A percentile compares a stretch with the other conserved stretches of the same genome.
Conservation (phyloP, 768 basidiomycete species). For the Lactarius pseudohatsudake region DNA sequence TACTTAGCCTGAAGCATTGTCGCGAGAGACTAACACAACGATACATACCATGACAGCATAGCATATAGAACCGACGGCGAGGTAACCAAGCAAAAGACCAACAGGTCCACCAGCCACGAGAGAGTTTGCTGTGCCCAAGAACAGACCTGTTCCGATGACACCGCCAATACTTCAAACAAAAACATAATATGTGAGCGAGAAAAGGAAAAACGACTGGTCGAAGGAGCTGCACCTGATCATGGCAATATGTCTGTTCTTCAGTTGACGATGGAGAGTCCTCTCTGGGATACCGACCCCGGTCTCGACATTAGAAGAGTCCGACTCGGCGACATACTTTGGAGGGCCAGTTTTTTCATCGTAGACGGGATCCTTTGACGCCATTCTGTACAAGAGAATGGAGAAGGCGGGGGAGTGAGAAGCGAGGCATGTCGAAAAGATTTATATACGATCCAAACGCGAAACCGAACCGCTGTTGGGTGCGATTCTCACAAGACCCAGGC, state of each 20-base stretch:
- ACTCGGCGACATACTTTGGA: background rate
- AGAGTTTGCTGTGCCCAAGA: slow-evolving; percentile 48
- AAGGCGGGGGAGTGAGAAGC: slow-evolving; percentile 3
- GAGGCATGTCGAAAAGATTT: background rate
- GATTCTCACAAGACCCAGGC: background rate
- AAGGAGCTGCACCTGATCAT: slow-evolving; percentile 62
- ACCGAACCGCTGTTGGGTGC: background rate
- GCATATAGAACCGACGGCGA: slow-evolving; percentile 62
- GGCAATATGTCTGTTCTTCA: slow-evolving; percentile 67
- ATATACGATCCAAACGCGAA: background rate
- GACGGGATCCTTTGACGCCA: slow-evolving; percentile 26
- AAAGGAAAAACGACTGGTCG: background rate
- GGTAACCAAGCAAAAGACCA: slow-evolving; percentile 72
- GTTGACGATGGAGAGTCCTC: slow-evolving; percentile 33
- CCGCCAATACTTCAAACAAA: slow-evolving; percentile 36
- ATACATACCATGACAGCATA: slow-evolving; percentile 64
- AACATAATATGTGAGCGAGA: slow-evolving; percentile 9
- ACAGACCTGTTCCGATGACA: slow-evolving; percentile 44
- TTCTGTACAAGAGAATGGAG: slow-evolving; percentile 30
- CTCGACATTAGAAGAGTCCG: slow-evolving; percentile 1
- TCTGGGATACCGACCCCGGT: background rate
- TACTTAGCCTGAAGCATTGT: background rate
- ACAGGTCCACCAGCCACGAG: slow-evolving; percentile 65
- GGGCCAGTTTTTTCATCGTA: slow-evolving; percentile 16
- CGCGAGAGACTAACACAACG: background rate